phyloP scores from a whole-genome alignment of 441 rosid genomes.

The Syzygium syzygioides region DNA sequence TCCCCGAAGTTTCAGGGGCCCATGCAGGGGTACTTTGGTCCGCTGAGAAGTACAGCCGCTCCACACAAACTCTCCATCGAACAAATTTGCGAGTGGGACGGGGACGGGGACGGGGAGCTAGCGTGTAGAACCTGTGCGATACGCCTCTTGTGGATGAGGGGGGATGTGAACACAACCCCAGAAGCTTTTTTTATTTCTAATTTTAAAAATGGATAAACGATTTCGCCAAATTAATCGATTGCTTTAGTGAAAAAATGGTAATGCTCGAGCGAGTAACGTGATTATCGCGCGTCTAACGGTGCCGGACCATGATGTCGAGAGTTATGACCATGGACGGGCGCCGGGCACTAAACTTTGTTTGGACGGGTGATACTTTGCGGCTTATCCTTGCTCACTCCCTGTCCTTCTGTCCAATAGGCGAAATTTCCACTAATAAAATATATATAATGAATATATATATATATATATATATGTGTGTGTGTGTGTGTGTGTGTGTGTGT shows the following conservation, averaged over 20 bases:
- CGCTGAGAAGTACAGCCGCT: conserved; percentile 13
- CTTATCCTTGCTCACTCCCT: neutral
- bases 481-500: too few species aligned
- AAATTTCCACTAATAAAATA: neutral
- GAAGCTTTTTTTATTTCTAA: conserved; percentile 2
- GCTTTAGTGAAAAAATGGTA: neutral
- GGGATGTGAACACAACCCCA: conserved; percentile 17
- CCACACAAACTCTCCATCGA: neutral
- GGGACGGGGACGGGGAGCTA: conserved; percentile 1
- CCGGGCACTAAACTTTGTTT: neutral
- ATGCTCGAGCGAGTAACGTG: neutral
- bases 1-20: neutral
- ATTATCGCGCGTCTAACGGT: too few species aligned
- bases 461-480: neutral
- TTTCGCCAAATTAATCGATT: neutral
- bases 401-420: neutral
- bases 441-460: neutral
- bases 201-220: neutral
- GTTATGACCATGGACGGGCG: neutral
- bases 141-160: conserved; percentile 5
- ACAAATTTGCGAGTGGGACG: neutral
- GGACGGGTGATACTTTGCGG: neutral
- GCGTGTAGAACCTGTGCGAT: conserved; percentile 37
- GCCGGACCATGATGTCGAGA: neutral
- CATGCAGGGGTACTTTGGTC: conserved; percentile 35